These are phyloP conservation scores for Betula pendula DNA, from an alignment of 306 rosid genomes.

Conservation along the genomic window DNA sequence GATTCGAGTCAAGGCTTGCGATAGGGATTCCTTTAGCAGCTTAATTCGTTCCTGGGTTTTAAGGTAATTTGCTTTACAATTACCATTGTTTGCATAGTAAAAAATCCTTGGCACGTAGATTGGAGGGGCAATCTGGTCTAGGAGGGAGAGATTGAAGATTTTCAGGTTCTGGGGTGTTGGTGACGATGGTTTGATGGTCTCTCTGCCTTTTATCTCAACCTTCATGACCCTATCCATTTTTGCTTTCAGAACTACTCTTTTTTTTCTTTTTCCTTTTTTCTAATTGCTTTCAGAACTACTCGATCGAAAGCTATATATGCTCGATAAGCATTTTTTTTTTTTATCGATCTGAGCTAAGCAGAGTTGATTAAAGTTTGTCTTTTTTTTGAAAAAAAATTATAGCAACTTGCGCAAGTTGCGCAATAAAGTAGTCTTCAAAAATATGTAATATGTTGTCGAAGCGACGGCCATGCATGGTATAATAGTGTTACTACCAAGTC, in stretches of 20 bases:
- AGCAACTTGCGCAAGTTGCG: no score
- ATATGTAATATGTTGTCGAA: no score
- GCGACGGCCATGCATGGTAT: no score
- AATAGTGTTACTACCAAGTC: no score
- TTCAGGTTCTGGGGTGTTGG: constrained; percentile 30
- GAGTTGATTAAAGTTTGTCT: no score
- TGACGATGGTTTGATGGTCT: constrained; percentile 33
- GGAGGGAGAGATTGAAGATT: constrained; percentile 24
- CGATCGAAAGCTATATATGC: no score
- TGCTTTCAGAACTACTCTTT: constrained; percentile 11
- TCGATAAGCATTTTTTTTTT: no score
- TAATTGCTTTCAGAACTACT: no score
- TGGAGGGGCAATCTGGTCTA: constrained; percentile 21
- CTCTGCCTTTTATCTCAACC: constrained; percentile 18
- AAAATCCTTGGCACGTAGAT: constrained; percentile 26
- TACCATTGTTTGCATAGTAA: constrained; percentile 22
- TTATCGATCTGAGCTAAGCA: no score
- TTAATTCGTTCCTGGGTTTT: constrained; percentile 14
- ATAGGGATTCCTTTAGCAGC: constrained; percentile 42
- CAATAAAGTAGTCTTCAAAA: no score
- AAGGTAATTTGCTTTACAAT: neutral
- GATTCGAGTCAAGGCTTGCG: constrained; percentile 40
- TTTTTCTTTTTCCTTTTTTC: no score
- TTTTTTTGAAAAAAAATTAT: no score
- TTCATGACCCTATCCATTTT: constrained; percentile 5